A percentile compares a stretch with the other conserved stretches of the same genome.
Evolutionary conservation across 495 filamentous ascomycete species (phyloP).

Genomic region (Penicillium canescens): DNA sequence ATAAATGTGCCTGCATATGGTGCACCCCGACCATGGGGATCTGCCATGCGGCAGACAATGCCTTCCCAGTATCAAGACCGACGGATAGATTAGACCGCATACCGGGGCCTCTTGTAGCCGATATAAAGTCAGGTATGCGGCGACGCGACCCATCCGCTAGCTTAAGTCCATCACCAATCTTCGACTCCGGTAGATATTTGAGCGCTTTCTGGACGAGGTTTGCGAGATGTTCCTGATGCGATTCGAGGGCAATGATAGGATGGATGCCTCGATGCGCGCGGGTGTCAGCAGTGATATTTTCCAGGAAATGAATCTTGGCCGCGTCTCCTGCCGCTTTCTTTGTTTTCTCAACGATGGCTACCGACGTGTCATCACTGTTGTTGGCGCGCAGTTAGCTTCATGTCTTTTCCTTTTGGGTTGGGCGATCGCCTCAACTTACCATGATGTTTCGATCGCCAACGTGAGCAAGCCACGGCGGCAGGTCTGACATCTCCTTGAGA

Average conservation of each 20-base stretch:
- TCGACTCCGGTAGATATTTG: slow-evolving; percentile 45
- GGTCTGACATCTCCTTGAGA: slow-evolving; percentile 6
- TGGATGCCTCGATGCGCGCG: slow-evolving; percentile 71
- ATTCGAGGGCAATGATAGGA: slow-evolving; percentile 69
- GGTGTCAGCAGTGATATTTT: slow-evolving; percentile 80
- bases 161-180: slow-evolving; percentile 10
- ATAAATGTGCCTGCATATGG: slow-evolving; percentile 95
- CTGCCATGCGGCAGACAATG: slow-evolving; percentile 78
- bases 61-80: slow-evolving; percentile 85
- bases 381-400: slow-evolving; percentile 11
- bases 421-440: slow-evolving; percentile 37
- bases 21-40: slow-evolving; percentile 82
- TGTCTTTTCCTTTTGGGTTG: not conserved
- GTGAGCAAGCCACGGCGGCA: slow-evolving; percentile 57
- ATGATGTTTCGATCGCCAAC: slow-evolving; percentile 94
- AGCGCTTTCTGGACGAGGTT: slow-evolving; percentile 66
- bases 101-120: slow-evolving; percentile 86
- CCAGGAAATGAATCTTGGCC: slow-evolving; percentile 71
- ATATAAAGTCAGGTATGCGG: slow-evolving; percentile 73
- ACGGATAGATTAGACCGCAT: slow-evolving; percentile 74
- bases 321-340: slow-evolving; percentile 16
- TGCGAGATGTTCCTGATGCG: slow-evolving; percentile 69
- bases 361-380: slow-evolving; percentile 85
- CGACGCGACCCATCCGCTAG: slow-evolving; percentile 31
- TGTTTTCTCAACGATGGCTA: slow-evolving; percentile 74